Conservation (phyloP, 768 basidiomycete genomes). For the Pulveroboletus sp. region DNA sequence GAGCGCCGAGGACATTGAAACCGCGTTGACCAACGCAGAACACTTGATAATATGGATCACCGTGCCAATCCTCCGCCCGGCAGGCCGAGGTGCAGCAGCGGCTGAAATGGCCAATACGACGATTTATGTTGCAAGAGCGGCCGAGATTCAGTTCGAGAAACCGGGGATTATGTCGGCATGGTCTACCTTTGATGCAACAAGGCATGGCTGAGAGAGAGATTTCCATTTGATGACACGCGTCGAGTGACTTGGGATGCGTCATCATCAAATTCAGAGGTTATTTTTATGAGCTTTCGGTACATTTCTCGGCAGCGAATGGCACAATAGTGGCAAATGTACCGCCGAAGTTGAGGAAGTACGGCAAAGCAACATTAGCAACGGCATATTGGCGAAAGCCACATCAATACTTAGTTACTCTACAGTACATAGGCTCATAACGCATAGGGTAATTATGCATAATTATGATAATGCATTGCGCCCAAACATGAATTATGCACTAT, state of each 20-base stretch:
- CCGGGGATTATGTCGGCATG: not conserved
- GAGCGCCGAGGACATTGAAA: conserved; percentile 3
- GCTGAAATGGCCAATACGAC: conserved; percentile 4
- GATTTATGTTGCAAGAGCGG: conserved; percentile 2
- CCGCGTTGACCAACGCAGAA: conserved; percentile 3
- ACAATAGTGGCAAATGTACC: too few relatives aligned
- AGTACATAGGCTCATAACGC: too few relatives aligned
- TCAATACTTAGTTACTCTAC: too few relatives aligned
- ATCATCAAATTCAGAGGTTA: too few relatives aligned
- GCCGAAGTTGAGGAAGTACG: too few relatives aligned
- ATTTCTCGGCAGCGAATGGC: too few relatives aligned
- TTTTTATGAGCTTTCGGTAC: too few relatives aligned
- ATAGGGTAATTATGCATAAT: too few relatives aligned
- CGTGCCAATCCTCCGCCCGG: not conserved
- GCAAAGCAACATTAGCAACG: too few relatives aligned
- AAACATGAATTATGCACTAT: too few relatives aligned
- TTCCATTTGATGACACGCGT: not conserved
- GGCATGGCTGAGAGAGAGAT: not conserved
- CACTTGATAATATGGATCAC: conserved; percentile 9
- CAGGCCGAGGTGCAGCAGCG: conserved; percentile 7
- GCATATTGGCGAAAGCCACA: too few relatives aligned
- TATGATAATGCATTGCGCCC: too few relatives aligned
- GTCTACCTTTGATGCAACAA: not conserved
- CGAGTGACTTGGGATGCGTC: not conserved
- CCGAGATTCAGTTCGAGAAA: conserved; percentile 7